Evolutionary conservation across 805 yeast genomes (phyloP).

Genomic region (Torulaspora microellipsoides): DNA sequence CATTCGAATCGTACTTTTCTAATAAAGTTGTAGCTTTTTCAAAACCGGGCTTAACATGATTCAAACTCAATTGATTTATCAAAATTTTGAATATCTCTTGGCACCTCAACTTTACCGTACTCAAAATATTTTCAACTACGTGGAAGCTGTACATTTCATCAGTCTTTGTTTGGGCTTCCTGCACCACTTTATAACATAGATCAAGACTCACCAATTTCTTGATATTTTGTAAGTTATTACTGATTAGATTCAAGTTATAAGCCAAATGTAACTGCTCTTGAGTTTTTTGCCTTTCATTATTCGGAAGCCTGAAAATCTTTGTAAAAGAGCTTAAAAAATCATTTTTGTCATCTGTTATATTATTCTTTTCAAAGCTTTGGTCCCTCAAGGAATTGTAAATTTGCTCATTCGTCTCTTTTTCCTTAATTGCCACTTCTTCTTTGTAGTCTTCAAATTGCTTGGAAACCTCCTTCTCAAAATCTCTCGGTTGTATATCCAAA

Average conservation of each 20-base stretch:
- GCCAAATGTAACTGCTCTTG: conserved; percentile 53
- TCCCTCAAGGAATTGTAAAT: conserved; percentile 40
- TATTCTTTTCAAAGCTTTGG: conserved; percentile 29
- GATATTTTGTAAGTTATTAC: conserved; percentile 68
- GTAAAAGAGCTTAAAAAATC: conserved; percentile 63
- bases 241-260: conserved; percentile 73
- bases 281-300: conserved; percentile 23
- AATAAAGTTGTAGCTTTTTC: conserved; percentile 70
- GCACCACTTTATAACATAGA: conserved; percentile 64
- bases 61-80: conserved; percentile 55
- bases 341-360: conserved; percentile 37
- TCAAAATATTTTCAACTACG: conserved; percentile 31
- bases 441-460: conserved; percentile 28
- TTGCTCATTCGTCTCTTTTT: conserved; percentile 40
- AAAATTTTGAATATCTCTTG: conserved; percentile 67
- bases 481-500: conserved; percentile 29
- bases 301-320: conserved; percentile 49
- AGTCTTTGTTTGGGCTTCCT: conserved; percentile 60
- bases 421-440: conserved; percentile 26
- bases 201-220: conserved; percentile 77
- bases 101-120: conserved; percentile 31
- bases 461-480: conserved; percentile 30
- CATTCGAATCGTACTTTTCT: conserved; percentile 63
- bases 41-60: conserved; percentile 84
- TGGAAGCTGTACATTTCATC: conserved; percentile 51